Conservation (phyloP, 345 rosid species). For the Boechera retrofracta region DNA sequence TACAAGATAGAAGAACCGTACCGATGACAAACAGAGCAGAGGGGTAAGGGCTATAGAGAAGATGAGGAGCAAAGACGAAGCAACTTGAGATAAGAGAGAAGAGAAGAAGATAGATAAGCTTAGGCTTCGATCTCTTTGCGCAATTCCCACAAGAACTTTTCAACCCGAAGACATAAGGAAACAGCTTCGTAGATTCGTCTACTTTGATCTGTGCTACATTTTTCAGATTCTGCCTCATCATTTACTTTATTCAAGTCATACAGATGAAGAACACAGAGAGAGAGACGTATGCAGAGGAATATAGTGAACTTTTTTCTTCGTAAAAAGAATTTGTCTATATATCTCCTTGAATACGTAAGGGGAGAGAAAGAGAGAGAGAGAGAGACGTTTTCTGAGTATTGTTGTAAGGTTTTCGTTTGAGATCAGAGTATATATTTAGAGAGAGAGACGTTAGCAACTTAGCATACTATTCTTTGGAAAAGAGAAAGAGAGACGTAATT, state of each 20-base stretch:
- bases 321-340: background rate
- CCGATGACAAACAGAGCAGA: constrained; percentile 42
- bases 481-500: background rate
- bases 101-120: constrained; percentile 42
- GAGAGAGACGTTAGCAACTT: constrained; percentile 14
- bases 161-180: constrained; percentile 11
- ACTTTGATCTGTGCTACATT: constrained; percentile 32
- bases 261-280: background rate
- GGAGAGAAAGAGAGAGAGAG: background rate
- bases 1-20: constrained; percentile 30
- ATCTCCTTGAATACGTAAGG: constrained; percentile 17
- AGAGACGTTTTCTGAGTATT: constrained; percentile 19
- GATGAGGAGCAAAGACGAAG: constrained; percentile 43
- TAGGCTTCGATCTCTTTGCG: constrained; percentile 43
- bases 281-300: constrained; percentile 3
- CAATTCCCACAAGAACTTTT: constrained; percentile 21
- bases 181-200: constrained; percentile 22
- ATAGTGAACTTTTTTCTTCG: constrained; percentile 1
- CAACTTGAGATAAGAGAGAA: constrained; percentile 44
- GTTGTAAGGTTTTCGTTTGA: constrained; percentile 26
- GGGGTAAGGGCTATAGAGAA: constrained; percentile 35
- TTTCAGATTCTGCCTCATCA: constrained; percentile 32
- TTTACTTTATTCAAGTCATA: constrained; percentile 30
- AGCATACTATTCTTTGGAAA: constrained; percentile 32
- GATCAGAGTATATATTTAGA: constrained; percentile 25